Conservation (phyloP, 2,329 filamentous ascomycete species). For the Fusarium sp. region DNA sequence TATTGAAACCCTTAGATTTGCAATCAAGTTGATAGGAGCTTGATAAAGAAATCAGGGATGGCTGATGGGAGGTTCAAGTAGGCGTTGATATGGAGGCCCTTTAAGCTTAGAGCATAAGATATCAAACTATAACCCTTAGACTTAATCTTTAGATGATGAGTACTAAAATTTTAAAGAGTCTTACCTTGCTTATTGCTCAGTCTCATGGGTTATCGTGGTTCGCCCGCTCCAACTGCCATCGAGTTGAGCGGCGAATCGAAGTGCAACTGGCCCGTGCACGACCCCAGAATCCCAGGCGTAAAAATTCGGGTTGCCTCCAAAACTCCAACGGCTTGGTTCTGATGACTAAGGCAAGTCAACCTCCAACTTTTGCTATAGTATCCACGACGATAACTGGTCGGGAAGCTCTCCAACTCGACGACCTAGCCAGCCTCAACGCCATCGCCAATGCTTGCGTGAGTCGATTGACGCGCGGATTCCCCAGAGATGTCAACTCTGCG, state of each 20-base stretch:
- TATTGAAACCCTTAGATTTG: neutral
- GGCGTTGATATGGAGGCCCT: neutral
- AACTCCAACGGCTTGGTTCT: slow-evolving; percentile 16
- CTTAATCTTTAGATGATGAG: neutral
- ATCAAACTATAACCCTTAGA: neutral
- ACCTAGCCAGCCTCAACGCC: neutral
- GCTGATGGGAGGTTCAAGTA: slow-evolving; percentile 6
- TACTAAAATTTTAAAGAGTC: neutral
- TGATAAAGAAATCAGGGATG: neutral
- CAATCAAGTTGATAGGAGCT: neutral
- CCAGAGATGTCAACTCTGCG: slow-evolving; percentile 58
- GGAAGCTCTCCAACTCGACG: slow-evolving; percentile 6
- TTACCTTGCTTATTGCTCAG: neutral
- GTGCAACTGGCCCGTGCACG: neutral
- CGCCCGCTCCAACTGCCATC: neutral
- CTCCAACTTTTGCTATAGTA: slow-evolving; percentile 29
- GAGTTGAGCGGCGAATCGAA: neutral
- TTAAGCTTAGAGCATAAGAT: neutral
- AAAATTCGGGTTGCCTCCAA: slow-evolving; percentile 1
- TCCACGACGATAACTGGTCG: slow-evolving; percentile 28
- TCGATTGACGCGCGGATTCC: slow-evolving; percentile 14
- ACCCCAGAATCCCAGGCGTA: slow-evolving; percentile 14
- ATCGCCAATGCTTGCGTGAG: slow-evolving; percentile 33
- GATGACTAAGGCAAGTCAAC: slow-evolving; percentile 35
- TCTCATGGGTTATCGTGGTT: neutral